Evolutionary conservation across 805 yeast species (phyloP).

Genomic region (Candida caryicola): DNA sequence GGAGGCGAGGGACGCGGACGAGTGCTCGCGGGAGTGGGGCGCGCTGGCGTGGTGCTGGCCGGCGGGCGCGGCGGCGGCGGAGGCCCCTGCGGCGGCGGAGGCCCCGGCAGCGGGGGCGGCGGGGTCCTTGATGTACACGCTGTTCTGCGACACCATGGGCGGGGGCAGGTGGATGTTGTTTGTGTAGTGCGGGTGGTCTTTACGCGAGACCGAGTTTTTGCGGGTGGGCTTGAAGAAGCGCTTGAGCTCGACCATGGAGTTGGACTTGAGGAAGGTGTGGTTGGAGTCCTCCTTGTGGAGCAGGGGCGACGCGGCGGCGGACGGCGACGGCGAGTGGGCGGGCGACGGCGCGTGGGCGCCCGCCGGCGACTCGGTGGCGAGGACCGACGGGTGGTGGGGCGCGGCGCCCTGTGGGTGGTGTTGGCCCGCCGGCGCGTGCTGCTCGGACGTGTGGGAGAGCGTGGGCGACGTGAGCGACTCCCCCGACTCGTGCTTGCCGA

Average conservation of each 20-base stretch:
- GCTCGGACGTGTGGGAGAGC: conserved; percentile 31
- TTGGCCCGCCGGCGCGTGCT: conserved; percentile 10
- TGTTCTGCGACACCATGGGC: conserved; percentile 18
- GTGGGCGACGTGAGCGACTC: conserved; percentile 38
- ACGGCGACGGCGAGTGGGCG: too few species aligned
- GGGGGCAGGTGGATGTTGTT: conserved; percentile 31
- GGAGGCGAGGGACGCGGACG: conserved; percentile 35
- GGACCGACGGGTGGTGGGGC: conserved; percentile 4
- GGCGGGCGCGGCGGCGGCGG: conserved; percentile 1
- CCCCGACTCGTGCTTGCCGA: conserved; percentile 40
- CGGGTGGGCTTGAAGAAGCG: conserved; percentile 65
- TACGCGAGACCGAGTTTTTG: conserved; percentile 19
- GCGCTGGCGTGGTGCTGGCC: neutral
- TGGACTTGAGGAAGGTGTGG: conserved; percentile 33
- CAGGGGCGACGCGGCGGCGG: conserved; percentile 2
- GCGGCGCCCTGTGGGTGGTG: conserved; percentile 7
- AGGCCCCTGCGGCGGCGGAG: neutral
- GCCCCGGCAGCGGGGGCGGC: conserved; percentile 2
- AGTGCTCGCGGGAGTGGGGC: conserved; percentile 25
- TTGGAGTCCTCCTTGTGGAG: conserved; percentile 14
- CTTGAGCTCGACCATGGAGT: conserved; percentile 69
- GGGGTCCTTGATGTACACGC: neutral
- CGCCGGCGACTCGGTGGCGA: too few species aligned
- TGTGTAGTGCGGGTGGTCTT: conserved; percentile 14
- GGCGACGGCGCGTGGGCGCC: too few species aligned